Conservation (phyloP, 1,139 yeast genomes). For the Pneumocystis sp. region DNA sequence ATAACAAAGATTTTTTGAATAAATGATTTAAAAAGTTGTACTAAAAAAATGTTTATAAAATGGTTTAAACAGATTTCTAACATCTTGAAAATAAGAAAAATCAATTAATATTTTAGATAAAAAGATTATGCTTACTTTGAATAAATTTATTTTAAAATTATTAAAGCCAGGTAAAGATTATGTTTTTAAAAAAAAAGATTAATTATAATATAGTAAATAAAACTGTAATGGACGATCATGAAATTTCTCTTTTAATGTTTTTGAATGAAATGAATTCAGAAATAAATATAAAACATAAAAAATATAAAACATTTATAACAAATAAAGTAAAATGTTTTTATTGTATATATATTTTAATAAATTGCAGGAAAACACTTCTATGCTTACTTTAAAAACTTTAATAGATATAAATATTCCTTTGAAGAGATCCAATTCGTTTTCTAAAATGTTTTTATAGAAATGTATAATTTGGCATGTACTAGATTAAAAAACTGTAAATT, state of each 20-base stretch:
- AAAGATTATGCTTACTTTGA: neutral
- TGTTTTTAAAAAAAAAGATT: neutral
- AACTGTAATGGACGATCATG: neutral
- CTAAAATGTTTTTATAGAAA: neutral
- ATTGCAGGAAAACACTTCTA: neutral
- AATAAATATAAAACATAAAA: neutral
- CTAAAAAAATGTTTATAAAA: neutral
- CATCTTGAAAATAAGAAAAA: neutral
- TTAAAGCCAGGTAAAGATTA: neutral
- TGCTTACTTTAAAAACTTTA: neutral
- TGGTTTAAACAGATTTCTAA: neutral
- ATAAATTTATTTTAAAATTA: neutral
- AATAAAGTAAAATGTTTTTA: neutral
- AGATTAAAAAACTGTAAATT: neutral
- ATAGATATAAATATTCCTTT: neutral
- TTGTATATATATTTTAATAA: neutral
- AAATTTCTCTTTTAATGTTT: neutral
- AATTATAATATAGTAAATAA: neutral
- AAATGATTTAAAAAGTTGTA: neutral
- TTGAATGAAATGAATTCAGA: neutral
- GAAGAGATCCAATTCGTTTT: neutral
- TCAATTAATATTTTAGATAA: neutral
- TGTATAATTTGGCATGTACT: neutral
- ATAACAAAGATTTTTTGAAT: neutral
- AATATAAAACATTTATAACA: neutral